A percentile compares a stretch with the other conserved stretches of the same genome.
Conservation (phyloP, 1,284 basidiomycete species). For the Ceraceosorus guamensis region DNA sequence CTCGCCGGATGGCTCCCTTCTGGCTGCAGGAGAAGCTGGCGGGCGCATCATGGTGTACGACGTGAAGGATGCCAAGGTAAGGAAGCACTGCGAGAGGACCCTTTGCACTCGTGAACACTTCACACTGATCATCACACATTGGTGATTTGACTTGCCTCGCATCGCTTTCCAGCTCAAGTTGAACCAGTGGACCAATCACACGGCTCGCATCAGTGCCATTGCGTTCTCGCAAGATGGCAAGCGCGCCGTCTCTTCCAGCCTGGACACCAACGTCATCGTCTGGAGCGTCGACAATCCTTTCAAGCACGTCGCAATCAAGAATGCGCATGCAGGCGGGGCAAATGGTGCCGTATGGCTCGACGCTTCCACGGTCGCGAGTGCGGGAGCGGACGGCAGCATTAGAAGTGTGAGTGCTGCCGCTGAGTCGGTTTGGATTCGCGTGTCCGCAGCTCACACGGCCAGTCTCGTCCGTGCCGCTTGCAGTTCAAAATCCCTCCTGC, state of each 20-base stretch:
- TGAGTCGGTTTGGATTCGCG: no score
- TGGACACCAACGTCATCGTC: constrained; percentile 85
- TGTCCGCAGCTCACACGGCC: no score
- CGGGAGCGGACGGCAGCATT: constrained; percentile 88
- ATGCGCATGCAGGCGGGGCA: constrained; percentile 49
- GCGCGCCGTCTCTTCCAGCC: constrained; percentile 74
- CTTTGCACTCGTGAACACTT: not conserved
- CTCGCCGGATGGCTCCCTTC: constrained; percentile 65
- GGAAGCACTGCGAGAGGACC: not conserved
- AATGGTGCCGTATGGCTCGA: constrained; percentile 73
- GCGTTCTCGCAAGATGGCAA: constrained; percentile 67
- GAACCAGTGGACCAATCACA: constrained; percentile 73
- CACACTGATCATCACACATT: not conserved
- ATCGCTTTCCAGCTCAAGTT: constrained; percentile 19
- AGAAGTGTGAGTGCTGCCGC: no score
- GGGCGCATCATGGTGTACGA: constrained; percentile 77
- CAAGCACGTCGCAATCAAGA: constrained; percentile 71
- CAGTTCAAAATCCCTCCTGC: no score
- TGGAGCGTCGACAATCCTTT: constrained; percentile 73
- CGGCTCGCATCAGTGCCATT: constrained; percentile 70
- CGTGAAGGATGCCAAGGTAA: constrained; percentile 54
- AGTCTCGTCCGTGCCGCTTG: no score
- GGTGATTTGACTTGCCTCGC: not conserved
- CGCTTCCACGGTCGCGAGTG: constrained; percentile 59
- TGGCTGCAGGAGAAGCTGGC: constrained; percentile 63